Percentiles rank a stretch among this genome's conserved stretches.
Conservation (phyloP, 768 basidiomycete species). For the Boletus pseudopeckii region DNA sequence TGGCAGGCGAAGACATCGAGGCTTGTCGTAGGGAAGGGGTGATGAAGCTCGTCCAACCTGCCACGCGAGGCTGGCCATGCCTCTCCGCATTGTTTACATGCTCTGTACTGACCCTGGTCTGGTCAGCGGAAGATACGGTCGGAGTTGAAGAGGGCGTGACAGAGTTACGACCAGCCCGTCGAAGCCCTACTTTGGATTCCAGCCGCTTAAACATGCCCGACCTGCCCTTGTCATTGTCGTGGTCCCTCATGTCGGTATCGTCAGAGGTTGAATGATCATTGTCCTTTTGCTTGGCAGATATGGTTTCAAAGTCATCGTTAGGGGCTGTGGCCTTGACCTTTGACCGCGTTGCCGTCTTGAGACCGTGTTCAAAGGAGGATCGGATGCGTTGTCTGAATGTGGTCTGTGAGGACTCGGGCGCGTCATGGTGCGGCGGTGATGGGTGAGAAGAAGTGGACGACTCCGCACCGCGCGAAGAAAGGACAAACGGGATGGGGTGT, state of each 20-base stretch:
- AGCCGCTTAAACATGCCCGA: slow-evolving; percentile 45
- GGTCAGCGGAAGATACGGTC: slow-evolving; percentile 32
- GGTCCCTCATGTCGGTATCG: slow-evolving; percentile 23
- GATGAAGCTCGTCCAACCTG: slow-evolving; percentile 56
- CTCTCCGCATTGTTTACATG: slow-evolving; percentile 36
- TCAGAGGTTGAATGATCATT: slow-evolving; percentile 34
- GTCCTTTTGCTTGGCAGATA: slow-evolving; percentile 45
- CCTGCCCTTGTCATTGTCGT: slow-evolving; percentile 41
- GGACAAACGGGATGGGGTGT: slow-evolving; percentile 33
- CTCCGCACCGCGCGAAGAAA: slow-evolving; percentile 43
- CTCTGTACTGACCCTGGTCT: slow-evolving; percentile 23
- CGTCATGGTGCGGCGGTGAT: slow-evolving; percentile 24
- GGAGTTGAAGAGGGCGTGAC: slow-evolving; percentile 39
- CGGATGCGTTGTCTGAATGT: slow-evolving; percentile 59
- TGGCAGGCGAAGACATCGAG: slow-evolving; percentile 71
- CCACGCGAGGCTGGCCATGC: slow-evolving; percentile 41
- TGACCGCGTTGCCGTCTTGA: slow-evolving; percentile 62
- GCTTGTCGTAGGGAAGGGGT: slow-evolving; percentile 66
- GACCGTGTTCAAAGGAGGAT: slow-evolving; percentile 62
- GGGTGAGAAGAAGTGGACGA: slow-evolving; percentile 32
- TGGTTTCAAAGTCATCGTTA: slow-evolving; percentile 43
- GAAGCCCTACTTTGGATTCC: slow-evolving; percentile 52
- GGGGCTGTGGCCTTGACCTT: slow-evolving; percentile 38
- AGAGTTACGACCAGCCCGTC: slow-evolving; percentile 40
- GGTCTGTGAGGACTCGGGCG: slow-evolving; percentile 43